These are phyloP conservation scores for Cryptococcus sp. DNA, from an alignment of 1,284 basidiomycete species.

Conservation along the genomic window DNA sequence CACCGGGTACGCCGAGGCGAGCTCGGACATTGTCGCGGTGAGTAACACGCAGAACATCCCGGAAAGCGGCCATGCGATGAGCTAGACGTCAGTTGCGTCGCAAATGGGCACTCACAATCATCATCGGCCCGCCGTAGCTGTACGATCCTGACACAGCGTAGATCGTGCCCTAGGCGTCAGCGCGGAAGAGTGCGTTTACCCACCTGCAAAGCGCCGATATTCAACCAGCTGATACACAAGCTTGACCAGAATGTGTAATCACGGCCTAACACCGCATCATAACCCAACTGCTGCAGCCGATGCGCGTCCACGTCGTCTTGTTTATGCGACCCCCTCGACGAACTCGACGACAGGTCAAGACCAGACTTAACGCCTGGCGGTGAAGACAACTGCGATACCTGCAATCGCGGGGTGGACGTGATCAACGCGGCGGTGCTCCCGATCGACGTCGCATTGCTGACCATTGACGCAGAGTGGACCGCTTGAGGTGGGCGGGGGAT, in stretches of 20 bases:
- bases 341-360: slow-evolving; percentile 1
- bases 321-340: slow-evolving; percentile 8
- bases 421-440: not conserved
- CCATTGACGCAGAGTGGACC: slow-evolving; percentile 1
- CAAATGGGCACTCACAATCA: slow-evolving; percentile 36
- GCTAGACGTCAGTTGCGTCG: slow-evolving; percentile 22
- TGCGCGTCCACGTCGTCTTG: slow-evolving; percentile 44
- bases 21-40: slow-evolving; percentile 44
- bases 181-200: slow-evolving; percentile 2
- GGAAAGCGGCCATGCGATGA: slow-evolving; percentile 51
- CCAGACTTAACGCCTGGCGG: slow-evolving; percentile 9
- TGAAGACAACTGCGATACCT: slow-evolving; percentile 5
- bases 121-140: slow-evolving; percentile 48
- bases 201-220: slow-evolving; percentile 48
- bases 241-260: slow-evolving; percentile 53
- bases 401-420: slow-evolving; percentile 2
- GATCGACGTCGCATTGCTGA: not conserved
- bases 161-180: slow-evolving; percentile 41
- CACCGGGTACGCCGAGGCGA: slow-evolving; percentile 52
- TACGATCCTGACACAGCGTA: slow-evolving; percentile 49
- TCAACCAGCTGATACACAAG: slow-evolving; percentile 45
- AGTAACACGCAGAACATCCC: slow-evolving; percentile 42
- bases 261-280: slow-evolving; percentile 50
- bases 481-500: slow-evolving; percentile 37
- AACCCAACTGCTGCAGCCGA: slow-evolving; percentile 49